Conservation (phyloP, 305 asterid genomes). For the Fraxinus angustifolia region DNA sequence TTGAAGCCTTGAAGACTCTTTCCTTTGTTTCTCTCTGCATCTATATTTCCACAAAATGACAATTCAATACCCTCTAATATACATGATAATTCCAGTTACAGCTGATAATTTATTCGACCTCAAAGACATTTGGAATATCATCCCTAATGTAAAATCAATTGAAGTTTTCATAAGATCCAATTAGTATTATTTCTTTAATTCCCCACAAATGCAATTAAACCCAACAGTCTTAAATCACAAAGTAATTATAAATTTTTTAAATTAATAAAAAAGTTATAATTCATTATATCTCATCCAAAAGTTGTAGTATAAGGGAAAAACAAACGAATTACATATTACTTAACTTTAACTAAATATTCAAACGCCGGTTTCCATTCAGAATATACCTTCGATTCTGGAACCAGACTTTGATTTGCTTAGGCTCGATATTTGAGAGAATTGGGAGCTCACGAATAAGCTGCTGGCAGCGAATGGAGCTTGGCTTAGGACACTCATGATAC, state of each 20-base stretch:
- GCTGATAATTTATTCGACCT: neutral
- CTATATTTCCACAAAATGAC: slow-evolving; percentile 26
- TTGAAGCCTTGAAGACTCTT: slow-evolving; percentile 61
- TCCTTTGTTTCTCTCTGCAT: slow-evolving; percentile 67
- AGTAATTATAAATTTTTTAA: neutral
- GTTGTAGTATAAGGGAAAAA: neutral
- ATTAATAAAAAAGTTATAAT: neutral
- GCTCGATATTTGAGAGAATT: slow-evolving; percentile 57
- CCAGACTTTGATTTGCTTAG: slow-evolving; percentile 72
- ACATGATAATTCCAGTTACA: neutral
- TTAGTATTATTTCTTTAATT: neutral
- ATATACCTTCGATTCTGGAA: slow-evolving; percentile 59
- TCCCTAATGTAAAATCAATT: neutral
- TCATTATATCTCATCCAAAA: neutral
- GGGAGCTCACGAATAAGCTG: slow-evolving; percentile 70
- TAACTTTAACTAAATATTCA: neutral
- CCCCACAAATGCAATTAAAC: neutral
- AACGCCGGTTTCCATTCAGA: neutral
- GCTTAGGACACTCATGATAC: slow-evolving; percentile 63
- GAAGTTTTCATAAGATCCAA: neutral
- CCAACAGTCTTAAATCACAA: neutral
- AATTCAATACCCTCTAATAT: neutral
- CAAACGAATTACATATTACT: neutral
- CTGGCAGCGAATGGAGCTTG: slow-evolving; percentile 63
- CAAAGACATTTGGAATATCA: neutral